phyloP scores from a whole-genome alignment of 805 yeast species.

The Saccharomycopsis sp. region DNA sequence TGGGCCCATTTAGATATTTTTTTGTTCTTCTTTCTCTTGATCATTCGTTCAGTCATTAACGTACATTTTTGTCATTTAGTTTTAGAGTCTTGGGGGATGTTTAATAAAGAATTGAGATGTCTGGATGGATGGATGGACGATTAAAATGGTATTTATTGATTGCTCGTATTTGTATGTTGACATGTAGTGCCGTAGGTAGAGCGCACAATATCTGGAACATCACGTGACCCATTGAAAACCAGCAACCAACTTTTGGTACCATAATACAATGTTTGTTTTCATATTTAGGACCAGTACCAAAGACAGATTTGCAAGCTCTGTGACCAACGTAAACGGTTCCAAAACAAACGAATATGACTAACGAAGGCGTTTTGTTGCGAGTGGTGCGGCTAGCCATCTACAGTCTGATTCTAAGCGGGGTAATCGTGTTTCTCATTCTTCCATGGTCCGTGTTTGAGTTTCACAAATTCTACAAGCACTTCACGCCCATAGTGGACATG shows the following conservation, averaged over 20 bases:
- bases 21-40: neutral
- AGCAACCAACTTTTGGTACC: too few species aligned
- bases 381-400: neutral
- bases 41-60: neutral
- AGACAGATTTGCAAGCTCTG: too few species aligned
- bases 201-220: neutral
- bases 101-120: too few species aligned
- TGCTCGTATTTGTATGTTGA: too few species aligned
- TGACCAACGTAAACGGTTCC: neutral
- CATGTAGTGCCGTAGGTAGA: too few species aligned
- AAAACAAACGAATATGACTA: neutral
- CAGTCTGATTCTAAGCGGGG: neutral
- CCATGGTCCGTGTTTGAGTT: conserved; percentile 20
- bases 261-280: neutral
- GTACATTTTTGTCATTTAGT: too few species aligned
- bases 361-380: neutral
- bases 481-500: neutral
- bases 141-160: too few species aligned
- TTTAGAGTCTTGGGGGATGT: too few species aligned
- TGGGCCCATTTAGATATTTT: neutral
- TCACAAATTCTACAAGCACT: conserved; percentile 8
- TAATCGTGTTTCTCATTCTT: conserved; percentile 4
- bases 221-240: neutral
- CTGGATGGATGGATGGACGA: too few species aligned
- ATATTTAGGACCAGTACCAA: too few species aligned